Conservation (phyloP, 768 basidiomycete species). For the Boletus eberwhitei region DNA sequence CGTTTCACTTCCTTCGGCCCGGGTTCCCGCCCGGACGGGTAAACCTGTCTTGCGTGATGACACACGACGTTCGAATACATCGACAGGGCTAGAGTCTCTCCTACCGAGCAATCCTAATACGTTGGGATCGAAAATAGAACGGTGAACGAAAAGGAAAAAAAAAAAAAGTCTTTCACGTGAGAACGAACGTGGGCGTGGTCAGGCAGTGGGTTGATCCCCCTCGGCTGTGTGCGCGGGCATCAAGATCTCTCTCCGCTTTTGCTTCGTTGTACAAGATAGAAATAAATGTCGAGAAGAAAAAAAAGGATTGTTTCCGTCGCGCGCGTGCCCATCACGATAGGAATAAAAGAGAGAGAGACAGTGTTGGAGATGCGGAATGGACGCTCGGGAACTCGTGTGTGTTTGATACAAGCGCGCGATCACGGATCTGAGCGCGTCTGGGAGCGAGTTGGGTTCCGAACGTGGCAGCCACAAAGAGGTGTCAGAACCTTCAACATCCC, state of each 20-base stretch:
- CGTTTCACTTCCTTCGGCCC: not conserved
- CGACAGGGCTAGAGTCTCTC: not conserved
- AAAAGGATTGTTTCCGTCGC: not conserved
- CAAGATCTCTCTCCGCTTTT: not conserved
- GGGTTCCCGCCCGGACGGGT: not conserved
- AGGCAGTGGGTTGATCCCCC: conserved; percentile 2
- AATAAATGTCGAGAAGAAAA: not conserved
- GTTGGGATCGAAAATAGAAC: not conserved
- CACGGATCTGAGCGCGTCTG: not conserved
- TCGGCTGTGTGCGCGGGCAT: conserved; percentile 8
- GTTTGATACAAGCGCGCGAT: not conserved
- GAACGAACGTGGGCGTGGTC: not conserved
- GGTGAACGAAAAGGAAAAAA: not conserved
- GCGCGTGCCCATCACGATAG: not conserved
- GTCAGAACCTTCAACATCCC: not conserved
- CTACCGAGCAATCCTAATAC: not conserved
- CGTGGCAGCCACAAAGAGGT: conserved; percentile 5
- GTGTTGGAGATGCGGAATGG: not conserved
- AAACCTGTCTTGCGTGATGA: not conserved
- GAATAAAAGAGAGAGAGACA: not conserved
- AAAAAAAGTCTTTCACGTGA: not conserved
- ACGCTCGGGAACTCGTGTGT: not conserved
- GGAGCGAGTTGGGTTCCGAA: not conserved
- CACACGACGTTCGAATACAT: not conserved
- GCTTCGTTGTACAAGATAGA: no score